Percentiles rank a stretch among this genome's conserved stretches.
phyloP scores from a whole-genome alignment of 2,329 filamentous ascomycete genomes.

The Lojkania enalia region DNA sequence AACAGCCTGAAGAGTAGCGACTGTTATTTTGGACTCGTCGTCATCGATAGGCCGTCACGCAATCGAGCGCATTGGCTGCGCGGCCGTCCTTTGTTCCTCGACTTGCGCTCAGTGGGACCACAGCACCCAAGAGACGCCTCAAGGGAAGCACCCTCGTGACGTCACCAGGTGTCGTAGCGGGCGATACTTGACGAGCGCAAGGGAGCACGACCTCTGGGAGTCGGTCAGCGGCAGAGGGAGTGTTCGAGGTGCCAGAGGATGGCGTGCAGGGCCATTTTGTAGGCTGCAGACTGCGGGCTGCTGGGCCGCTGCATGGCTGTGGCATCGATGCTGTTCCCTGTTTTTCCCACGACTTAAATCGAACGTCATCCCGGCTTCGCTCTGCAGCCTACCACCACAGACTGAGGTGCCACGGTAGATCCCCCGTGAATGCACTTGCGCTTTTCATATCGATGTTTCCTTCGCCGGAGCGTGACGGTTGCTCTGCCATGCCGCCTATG shows the following conservation, averaged over 20 bases:
- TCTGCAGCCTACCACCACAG: background rate
- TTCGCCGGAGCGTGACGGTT: too few species aligned
- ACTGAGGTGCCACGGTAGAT: too few species aligned
- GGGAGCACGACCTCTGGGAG: slow-evolving; percentile 42
- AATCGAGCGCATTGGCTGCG: slow-evolving; percentile 31
- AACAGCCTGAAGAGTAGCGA: slow-evolving; percentile 23
- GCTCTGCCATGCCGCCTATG: too few species aligned
- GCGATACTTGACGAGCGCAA: slow-evolving; percentile 39
- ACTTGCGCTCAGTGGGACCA: slow-evolving; percentile 40
- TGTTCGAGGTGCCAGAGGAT: slow-evolving; percentile 32
- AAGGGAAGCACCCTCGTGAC: slow-evolving; percentile 29
- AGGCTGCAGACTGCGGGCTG: slow-evolving; percentile 26
- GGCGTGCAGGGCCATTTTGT: slow-evolving; percentile 39
- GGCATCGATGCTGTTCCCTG: slow-evolving; percentile 34
- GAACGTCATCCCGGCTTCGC: slow-evolving; percentile 25
- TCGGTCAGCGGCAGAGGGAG: slow-evolving; percentile 39
- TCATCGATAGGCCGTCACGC: slow-evolving; percentile 36
- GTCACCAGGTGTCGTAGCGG: slow-evolving; percentile 27
- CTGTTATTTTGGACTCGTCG: slow-evolving; percentile 35
- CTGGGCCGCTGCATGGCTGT: slow-evolving; percentile 18
- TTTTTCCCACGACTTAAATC: slow-evolving; percentile 22
- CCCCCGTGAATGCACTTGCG: too few species aligned
- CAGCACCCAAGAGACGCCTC: slow-evolving; percentile 26
- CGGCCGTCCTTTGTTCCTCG: slow-evolving; percentile 41
- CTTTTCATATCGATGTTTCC: too few species aligned